Evolutionary conservation across 805 yeast species (phyloP), one percentile per base, ranked within the genome.

Genomic region (Nakazawaea ernobii): DNA sequence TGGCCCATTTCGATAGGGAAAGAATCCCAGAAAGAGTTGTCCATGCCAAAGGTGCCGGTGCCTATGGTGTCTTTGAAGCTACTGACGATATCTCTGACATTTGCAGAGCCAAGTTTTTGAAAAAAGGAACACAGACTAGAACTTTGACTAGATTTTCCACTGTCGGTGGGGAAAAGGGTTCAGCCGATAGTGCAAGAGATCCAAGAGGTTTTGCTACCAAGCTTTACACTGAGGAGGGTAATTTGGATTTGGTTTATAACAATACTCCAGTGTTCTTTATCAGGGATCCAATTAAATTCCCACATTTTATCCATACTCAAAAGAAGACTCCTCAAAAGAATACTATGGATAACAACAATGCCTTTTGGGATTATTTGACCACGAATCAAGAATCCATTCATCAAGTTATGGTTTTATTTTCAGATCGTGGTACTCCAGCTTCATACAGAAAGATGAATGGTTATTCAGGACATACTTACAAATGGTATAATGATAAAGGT

Each of bases 41-140:
- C 32, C 96, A 88, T 61, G 96, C 96, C 46, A 88, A 88, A 64
- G 96, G 96, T 56, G 85, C 91, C 11, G 96, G 96, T 61, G 96
- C 96, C 8, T 86, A 74, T 62, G 96, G 96, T 55, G 77, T 74
- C 55, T 89, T 89, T 62, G 95, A 86, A 65, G 91, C 84, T 45
- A 88, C 96, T 10, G 92, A 88, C 56, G 95, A 87, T 58, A 81
- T 87, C 59, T 69, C 87, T 8, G 92, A 86, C 62, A 59, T 86
- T 41, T 79, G 85, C 60, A 71, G 76, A 26, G 81, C 94, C 43
- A 79, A 79, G 48, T 86, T 89, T 69, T 76, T 89, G 56, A 76
- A 77, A 54, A 70, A 77, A 40, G 97, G 97, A 56, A 87, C 87
- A 70, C 85, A 80, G 68, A 86, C 95, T 32, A 79, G 77, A 61